Conservation (phyloP, 352 stramenopile species). For the Globisporangium paddicum region DNA sequence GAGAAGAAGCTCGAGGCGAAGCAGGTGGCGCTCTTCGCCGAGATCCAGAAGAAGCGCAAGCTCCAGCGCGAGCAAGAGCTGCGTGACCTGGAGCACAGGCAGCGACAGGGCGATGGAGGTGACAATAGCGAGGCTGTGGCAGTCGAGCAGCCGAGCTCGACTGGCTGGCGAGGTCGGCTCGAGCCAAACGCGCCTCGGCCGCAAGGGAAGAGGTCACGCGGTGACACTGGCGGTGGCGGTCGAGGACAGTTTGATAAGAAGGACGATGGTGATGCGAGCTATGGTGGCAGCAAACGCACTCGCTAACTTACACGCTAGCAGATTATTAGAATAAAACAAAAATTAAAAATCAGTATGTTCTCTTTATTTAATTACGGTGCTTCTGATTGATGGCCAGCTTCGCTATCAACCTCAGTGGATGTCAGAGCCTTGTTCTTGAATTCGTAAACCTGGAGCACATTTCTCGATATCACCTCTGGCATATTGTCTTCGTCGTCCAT, state of each 20-base stretch:
- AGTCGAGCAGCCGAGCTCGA: constrained; percentile 32
- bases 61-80: constrained; percentile 21
- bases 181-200: constrained; percentile 32
- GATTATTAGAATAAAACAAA: background rate
- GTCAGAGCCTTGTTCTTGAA: constrained; percentile 9
- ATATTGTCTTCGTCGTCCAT: constrained; percentile 30
- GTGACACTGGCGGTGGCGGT: constrained; percentile 2
- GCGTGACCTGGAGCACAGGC: constrained; percentile 14
- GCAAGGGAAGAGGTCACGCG: constrained; percentile 8
- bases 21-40: constrained; percentile 36
- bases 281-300: constrained; percentile 48
- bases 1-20: constrained; percentile 51
- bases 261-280: constrained; percentile 33
- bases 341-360: background rate
- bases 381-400: constrained; percentile 7
- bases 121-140: constrained; percentile 8
- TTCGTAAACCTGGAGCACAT: constrained; percentile 46
- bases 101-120: background rate
- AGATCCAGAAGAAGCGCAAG: constrained; percentile 41
- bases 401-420: background rate
- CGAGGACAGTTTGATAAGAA: constrained; percentile 2
- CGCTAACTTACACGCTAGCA: constrained; percentile 22
- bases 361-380: background rate
- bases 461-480: constrained; percentile 5
- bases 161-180: constrained; percentile 58